These are phyloP conservation scores for Fusarium cyanostomum DNA, from an alignment of 2,329 filamentous ascomycete species.

Conservation along the genomic window DNA sequence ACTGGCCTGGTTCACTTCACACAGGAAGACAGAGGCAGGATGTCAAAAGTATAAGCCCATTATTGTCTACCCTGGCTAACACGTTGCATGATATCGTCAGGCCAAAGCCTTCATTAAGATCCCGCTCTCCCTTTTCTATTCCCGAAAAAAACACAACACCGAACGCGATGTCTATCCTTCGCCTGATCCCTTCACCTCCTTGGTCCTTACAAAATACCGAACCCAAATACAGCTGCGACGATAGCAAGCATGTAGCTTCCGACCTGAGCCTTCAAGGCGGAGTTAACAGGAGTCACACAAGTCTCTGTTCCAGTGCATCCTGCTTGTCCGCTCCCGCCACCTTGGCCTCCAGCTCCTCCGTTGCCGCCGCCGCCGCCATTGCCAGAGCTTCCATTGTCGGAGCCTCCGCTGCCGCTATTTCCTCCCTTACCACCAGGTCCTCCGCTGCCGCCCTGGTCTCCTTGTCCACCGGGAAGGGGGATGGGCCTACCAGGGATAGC, in stretches of 20 bases:
- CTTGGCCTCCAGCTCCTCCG: constrained; percentile 2
- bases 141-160: constrained; percentile 4
- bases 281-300: constrained; percentile 8
- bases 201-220: constrained; percentile 17
- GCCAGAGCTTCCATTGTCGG: too few relatives aligned
- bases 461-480: not conserved
- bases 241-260: not conserved
- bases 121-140: constrained; percentile 27
- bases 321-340: not conserved
- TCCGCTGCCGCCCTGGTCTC: not conserved
- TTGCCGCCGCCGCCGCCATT: not conserved
- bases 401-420: not conserved
- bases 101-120: constrained; percentile 4
- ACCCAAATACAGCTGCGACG: not conserved
- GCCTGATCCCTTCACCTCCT: not conserved
- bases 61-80: constrained; percentile 4
- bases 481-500: constrained; percentile 8
- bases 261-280: constrained; percentile 7
- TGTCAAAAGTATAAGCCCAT: too few relatives aligned
- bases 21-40: too few relatives aligned
- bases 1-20: too few relatives aligned
- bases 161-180: not conserved
- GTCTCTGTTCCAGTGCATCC: not conserved
- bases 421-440: not conserved
- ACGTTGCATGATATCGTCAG: constrained; percentile 16